phyloP scores from a whole-genome alignment of 1,284 basidiomycete genomes.

The Sanghuangporus baumii region DNA sequence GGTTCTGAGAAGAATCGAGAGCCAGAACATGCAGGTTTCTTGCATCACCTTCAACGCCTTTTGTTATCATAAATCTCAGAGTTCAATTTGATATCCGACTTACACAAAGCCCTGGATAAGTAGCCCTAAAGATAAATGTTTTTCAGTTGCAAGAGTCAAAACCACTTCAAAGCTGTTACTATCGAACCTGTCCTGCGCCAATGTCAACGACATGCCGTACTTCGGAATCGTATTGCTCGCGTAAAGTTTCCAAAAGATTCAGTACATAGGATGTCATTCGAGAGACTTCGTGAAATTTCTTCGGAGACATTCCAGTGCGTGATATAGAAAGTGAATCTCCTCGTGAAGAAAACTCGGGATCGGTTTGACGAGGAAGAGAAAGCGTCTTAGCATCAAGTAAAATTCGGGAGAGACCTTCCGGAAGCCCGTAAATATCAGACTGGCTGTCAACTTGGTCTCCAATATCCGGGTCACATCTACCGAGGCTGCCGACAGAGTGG shows the following conservation, averaged over 20 bases:
- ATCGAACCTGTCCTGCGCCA: slow-evolving; percentile 48
- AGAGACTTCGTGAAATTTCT: slow-evolving; percentile 48
- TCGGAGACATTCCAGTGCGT: slow-evolving; percentile 42
- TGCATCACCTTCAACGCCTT: slow-evolving; percentile 27
- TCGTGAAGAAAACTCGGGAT: background rate
- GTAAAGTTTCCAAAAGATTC: slow-evolving; percentile 23
- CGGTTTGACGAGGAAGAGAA: slow-evolving; percentile 6
- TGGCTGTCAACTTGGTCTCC: background rate
- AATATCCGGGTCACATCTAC: background rate
- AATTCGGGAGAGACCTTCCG: background rate
- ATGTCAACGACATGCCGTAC: slow-evolving; percentile 41
- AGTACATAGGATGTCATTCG: slow-evolving; percentile 39
- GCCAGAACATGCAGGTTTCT: slow-evolving; percentile 40
- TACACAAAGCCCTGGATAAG: slow-evolving; percentile 11
- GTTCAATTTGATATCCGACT: background rate
- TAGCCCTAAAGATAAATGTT: background rate
- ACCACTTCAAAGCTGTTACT: background rate
- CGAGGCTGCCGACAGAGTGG: background rate
- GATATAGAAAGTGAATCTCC: background rate
- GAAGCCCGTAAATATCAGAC: background rate
- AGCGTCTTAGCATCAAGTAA: background rate
- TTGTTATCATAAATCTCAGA: slow-evolving; percentile 19
- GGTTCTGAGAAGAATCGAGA: slow-evolving; percentile 41
- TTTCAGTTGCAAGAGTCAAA: slow-evolving; percentile 5
- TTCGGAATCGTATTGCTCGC: slow-evolving; percentile 16